Base-by-base conservation (phyloP, 2,329 filamentous ascomycete genomes). In the Fusarium sp. region DNA sequence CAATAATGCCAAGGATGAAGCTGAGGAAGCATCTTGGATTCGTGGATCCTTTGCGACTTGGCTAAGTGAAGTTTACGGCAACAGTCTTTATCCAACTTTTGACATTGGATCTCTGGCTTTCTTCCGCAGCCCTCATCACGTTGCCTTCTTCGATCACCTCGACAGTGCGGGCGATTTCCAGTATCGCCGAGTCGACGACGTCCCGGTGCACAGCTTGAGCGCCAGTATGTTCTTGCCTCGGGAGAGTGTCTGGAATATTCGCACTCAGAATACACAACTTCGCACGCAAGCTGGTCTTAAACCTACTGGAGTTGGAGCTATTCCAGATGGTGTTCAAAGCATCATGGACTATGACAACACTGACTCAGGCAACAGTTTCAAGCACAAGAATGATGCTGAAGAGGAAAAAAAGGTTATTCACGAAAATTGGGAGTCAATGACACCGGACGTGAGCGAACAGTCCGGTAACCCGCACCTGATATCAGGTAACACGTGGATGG, bases 181-280 rank as follows among this genome's bases (percentile, higher is more conserved):
- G 70, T 84, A 85, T 61, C 81, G 83, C 70, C 79, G 83, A 14
- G 82, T 84, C 63, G 82, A 82, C 18, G 84, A 86, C 60, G 83
- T 86, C 18, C 83, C 85, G 15, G 81, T 88, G 14, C 85, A 87
- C 67, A 88, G 85, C n/a, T 78, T 88, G 27, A 87, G 85, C 48
- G 84, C 87, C 53, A 85, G 82, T 65, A 83, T 89, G 79, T 86
- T 89, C 62, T 75, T 87, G 8, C 84, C 86, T 7, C 85, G 84
- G 63, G 81, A 81, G 60, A 83, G 83, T 64, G 81, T 88, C 41
- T 86, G 85, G 83, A 87, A 82, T 73, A 86, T 87, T 70, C 78
- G 83, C 60, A 84, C 84, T 67, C 73, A 69, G 33, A 69, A 76
- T 18, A 60, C 52, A 10, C 61, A 60, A 55, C 54, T 65, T 53